phyloP scores from a whole-genome alignment of 257 asterid genomes.

The Nicotiana benthamiana region DNA sequence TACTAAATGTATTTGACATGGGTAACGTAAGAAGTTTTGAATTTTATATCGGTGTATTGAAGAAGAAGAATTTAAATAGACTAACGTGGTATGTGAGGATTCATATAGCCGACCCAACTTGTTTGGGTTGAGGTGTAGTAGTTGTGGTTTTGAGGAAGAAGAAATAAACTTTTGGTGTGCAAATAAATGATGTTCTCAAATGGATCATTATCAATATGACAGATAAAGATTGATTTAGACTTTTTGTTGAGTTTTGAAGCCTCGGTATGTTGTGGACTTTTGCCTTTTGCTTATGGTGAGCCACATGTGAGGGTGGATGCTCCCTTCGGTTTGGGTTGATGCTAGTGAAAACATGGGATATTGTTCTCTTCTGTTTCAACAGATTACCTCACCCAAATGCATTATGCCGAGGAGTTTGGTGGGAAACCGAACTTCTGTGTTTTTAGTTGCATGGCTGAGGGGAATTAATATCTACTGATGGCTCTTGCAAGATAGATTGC shows the following conservation, averaged over 20 bases:
- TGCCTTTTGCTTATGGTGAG: not conserved
- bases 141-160: not conserved
- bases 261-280: not conserved
- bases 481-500: not conserved
- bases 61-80: not conserved
- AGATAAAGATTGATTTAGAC: not conserved
- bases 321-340: not conserved
- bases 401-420: not conserved
- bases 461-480: not conserved
- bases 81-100: too few species aligned
- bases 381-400: too few species aligned
- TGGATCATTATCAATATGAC: not conserved
- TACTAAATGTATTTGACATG: not conserved
- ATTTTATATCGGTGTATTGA: not conserved
- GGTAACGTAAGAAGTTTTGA: not conserved
- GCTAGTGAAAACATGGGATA: not conserved
- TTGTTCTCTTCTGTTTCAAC: too few species aligned
- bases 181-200: not conserved
- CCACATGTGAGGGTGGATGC: not conserved
- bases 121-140: too few species aligned
- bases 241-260: slow-evolving; percentile 2
- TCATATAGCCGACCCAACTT: too few species aligned
- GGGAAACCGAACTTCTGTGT: not conserved
- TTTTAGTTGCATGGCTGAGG: not conserved
- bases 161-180: not conserved